These are phyloP conservation scores for Sungouiella blattae DNA, from an alignment of 805 yeast species.

Conservation along the genomic window DNA sequence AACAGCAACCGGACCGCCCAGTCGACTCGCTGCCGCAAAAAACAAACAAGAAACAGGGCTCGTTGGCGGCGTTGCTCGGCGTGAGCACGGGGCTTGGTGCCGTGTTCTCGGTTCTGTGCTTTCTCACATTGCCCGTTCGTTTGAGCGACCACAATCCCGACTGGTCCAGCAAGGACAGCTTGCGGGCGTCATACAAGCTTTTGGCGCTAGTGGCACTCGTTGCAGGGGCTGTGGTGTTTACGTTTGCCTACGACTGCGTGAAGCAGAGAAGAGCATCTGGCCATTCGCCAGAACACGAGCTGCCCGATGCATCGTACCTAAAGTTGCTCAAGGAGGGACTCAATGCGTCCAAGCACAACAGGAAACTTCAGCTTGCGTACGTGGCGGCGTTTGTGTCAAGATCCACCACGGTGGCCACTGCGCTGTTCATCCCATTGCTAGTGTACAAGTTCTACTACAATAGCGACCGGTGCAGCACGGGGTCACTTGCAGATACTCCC, in stretches of 20 bases:
- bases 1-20: background rate
- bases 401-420: conserved; percentile 53
- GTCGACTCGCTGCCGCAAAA: too few relatives aligned
- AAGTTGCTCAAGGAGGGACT: conserved; percentile 47
- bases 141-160: conserved; percentile 41
- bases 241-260: conserved; percentile 43
- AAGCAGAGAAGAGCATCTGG: conserved; percentile 28
- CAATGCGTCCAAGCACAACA: conserved; percentile 41
- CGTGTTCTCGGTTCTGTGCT: conserved; percentile 52
- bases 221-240: conserved; percentile 36
- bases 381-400: conserved; percentile 62
- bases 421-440: conserved; percentile 60
- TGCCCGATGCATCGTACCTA: conserved; percentile 25
- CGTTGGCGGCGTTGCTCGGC: conserved; percentile 59
- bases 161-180: conserved; percentile 32
- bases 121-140: conserved; percentile 55
- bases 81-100: conserved; percentile 66
- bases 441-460: conserved; percentile 54
- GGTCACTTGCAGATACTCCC: conserved; percentile 15
- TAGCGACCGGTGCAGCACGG: conserved; percentile 47
- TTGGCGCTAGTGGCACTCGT: conserved; percentile 43
- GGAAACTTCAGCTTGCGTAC: conserved; percentile 52
- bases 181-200: conserved; percentile 46
- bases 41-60: conserved; percentile 39
- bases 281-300: conserved; percentile 11